Evolutionary conservation across 2,329 filamentous ascomycete genomes (phyloP).

Genomic region (Pseudocercospora eumusae): DNA sequence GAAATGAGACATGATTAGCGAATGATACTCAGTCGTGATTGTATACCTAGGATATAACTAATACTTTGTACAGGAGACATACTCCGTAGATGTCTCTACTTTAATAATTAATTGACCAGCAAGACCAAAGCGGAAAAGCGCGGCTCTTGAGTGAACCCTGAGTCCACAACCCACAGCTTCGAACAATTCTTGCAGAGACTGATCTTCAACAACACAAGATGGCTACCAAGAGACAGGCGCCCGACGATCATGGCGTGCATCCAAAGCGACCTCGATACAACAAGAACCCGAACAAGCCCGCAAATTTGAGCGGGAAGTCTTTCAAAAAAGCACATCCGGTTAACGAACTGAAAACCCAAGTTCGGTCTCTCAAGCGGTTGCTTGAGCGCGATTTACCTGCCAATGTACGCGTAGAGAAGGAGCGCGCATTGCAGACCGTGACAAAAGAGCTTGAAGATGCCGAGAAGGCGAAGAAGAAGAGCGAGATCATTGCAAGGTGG

Average conservation of each 20-base stretch:
- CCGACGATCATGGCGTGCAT: constrained; percentile 11
- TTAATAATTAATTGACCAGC: neutral
- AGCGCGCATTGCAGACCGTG: constrained; percentile 69
- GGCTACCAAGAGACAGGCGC: constrained; percentile 30
- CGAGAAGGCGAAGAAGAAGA: constrained; percentile 62
- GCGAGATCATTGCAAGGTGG: constrained; percentile 73
- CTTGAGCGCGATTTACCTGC: constrained; percentile 66
- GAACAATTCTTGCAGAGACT: neutral
- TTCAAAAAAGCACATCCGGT: constrained; percentile 45
- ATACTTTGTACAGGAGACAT: neutral
- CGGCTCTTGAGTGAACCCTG: neutral
- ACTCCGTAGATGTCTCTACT: neutral
- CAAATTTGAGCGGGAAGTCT: constrained; percentile 30
- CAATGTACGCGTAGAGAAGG: constrained; percentile 66
- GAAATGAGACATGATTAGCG: neutral
- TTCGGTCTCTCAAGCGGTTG: constrained; percentile 67
- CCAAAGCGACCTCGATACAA: constrained; percentile 10
- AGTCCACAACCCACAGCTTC: neutral
- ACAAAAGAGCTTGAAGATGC: constrained; percentile 63
- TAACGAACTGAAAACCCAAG: constrained; percentile 69
- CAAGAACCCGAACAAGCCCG: constrained; percentile 22
- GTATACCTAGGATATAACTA: neutral
- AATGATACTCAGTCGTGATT: neutral
- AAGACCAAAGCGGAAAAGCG: neutral
- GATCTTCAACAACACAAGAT: constrained; percentile 13